phyloP scores from a whole-genome alignment of 305 asterid species.

The Fraxinus paxiana region DNA sequence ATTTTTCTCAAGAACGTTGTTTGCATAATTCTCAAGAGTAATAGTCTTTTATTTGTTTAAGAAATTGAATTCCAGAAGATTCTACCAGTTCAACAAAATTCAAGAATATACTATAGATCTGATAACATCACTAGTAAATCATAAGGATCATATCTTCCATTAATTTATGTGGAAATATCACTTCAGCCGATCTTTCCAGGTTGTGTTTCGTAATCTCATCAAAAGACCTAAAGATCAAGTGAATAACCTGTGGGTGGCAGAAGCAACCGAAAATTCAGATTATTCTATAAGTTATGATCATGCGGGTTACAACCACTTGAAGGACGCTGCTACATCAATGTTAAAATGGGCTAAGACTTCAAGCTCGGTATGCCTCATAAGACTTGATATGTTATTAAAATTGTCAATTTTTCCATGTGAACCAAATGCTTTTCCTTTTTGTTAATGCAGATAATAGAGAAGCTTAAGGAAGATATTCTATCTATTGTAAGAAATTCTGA shows the following conservation, averaged over 20 bases:
- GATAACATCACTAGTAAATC: not conserved
- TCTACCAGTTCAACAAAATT: not conserved
- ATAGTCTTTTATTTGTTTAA: not conserved
- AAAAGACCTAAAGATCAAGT: slow-evolving; percentile 68
- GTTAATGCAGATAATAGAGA: slow-evolving; percentile 51
- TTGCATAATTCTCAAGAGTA: not conserved
- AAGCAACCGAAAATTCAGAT: slow-evolving; percentile 77
- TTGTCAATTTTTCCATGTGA: not conserved
- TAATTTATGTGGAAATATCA: not conserved
- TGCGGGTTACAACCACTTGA: slow-evolving; percentile 47
- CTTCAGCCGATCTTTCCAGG: slow-evolving; percentile 39
- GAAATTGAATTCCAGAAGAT: slow-evolving; percentile 6
- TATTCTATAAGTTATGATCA: slow-evolving; percentile 57
- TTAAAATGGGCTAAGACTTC: slow-evolving; percentile 65
- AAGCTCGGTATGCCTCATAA: slow-evolving; percentile 43
- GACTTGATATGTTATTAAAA: not conserved
- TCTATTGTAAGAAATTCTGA: slow-evolving; percentile 50
- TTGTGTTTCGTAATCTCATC: slow-evolving; percentile 74
- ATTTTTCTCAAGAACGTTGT: not conserved
- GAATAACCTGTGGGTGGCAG: slow-evolving; percentile 88
- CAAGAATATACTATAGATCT: not conserved
- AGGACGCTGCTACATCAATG: slow-evolving; percentile 53
- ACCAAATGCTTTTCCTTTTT: not conserved
- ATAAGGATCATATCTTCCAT: not conserved
- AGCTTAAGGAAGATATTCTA: slow-evolving; percentile 45